phyloP scores from a whole-genome alignment of 192 early-diverging fungal genomes.

The Jimgerdemannia flammicorona region DNA sequence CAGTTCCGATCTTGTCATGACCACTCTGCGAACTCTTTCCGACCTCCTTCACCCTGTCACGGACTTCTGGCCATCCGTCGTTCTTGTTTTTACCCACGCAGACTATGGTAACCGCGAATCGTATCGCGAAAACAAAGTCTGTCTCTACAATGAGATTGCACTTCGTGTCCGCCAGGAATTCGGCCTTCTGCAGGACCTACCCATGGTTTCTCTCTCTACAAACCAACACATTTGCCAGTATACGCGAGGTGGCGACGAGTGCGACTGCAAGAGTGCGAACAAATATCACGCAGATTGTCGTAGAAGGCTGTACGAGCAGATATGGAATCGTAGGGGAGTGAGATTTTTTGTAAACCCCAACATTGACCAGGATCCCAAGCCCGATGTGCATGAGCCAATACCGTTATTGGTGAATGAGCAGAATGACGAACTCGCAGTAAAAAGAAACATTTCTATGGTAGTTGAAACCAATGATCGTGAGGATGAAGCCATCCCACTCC shows the following conservation, averaged over 20 bases:
- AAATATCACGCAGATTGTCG: slow-evolving; percentile 20
- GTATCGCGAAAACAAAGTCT: slow-evolving; percentile 11
- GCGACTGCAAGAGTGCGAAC: slow-evolving; percentile 21
- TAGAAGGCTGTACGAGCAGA: slow-evolving; percentile 19
- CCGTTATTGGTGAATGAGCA: background rate
- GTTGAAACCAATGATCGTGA: too few relatives aligned
- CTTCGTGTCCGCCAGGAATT: slow-evolving; percentile 4
- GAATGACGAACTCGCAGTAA: too few relatives aligned
- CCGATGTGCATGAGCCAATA: background rate
- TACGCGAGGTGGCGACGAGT: slow-evolving; percentile 15
- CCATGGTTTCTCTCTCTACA: slow-evolving; percentile 21
- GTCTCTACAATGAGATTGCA: slow-evolving; percentile 9
- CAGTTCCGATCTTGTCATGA: slow-evolving; percentile 3
- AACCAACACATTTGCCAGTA: slow-evolving; percentile 16
- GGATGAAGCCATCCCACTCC: too few relatives aligned
- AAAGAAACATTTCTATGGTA: too few relatives aligned
- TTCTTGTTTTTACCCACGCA: slow-evolving; percentile 20
- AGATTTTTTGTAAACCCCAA: background rate
- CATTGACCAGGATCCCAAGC: background rate
- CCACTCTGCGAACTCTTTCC: background rate
- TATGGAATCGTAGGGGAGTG: background rate
- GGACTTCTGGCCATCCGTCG: slow-evolving; percentile 20
- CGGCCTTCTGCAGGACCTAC: slow-evolving; percentile 1
- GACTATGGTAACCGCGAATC: slow-evolving; percentile 7
- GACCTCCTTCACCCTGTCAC: background rate